These are phyloP conservation scores for Mychonastes homosphaera DNA, from an alignment of 139 green algal genomes.

Conservation along the genomic window DNA sequence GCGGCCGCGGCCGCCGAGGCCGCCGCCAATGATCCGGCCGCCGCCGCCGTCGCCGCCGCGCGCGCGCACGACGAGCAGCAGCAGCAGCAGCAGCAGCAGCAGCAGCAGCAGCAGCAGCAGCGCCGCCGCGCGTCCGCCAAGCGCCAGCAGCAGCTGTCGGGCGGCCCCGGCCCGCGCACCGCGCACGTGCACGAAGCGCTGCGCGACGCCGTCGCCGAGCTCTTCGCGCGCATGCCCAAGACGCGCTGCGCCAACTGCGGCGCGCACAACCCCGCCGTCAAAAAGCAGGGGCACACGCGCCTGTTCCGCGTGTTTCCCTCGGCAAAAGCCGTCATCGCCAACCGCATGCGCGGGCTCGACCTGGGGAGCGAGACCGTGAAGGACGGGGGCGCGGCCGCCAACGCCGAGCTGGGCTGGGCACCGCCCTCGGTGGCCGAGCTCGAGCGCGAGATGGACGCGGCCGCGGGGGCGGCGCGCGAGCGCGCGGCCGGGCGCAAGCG, in stretches of 20 bases:
- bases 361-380: not conserved
- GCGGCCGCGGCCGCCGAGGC: too few species aligned
- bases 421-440: too few species aligned
- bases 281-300: conserved; percentile 35
- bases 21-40: too few species aligned
- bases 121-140: not conserved
- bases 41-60: too few species aligned
- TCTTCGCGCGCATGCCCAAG: conserved; percentile 52
- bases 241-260: conserved; percentile 77
- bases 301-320: conserved; percentile 38
- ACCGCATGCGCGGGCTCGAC: conserved; percentile 23
- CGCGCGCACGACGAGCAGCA: not conserved
- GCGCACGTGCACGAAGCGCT: conserved; percentile 13
- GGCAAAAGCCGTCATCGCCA: conserved; percentile 29
- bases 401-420: too few species aligned
- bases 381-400: too few species aligned
- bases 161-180: conserved; percentile 5
- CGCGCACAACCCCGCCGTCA: conserved; percentile 29
- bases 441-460: conserved; percentile 9
- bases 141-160: not conserved
- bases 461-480: conserved; percentile 10
- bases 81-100: conserved; percentile 1
- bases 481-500: conserved; percentile 15
- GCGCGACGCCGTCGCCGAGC: conserved; percentile 49
- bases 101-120: conserved; percentile 5